Conservation (phyloP, 805 yeast species). For the Wickerhamiella occidentalis region DNA sequence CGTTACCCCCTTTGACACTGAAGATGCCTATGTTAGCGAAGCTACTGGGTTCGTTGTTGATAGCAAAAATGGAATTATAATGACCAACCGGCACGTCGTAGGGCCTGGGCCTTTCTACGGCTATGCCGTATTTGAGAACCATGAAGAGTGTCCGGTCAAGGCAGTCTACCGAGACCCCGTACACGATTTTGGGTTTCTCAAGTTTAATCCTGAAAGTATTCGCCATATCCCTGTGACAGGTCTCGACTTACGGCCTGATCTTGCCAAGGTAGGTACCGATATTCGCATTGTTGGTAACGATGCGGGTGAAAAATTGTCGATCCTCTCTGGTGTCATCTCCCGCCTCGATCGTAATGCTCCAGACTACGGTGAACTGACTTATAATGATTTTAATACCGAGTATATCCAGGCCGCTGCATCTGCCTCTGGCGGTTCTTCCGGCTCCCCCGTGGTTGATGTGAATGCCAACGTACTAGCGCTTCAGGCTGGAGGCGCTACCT, state of each 20-base stretch:
- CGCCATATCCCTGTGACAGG: conserved; percentile 63
- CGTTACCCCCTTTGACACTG: conserved; percentile 79
- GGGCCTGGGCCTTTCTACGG: conserved; percentile 94
- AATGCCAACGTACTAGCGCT: conserved; percentile 81
- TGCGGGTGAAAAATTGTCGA: conserved; percentile 87
- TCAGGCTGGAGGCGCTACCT: conserved; percentile 89
- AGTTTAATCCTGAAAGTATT: conserved; percentile 58
- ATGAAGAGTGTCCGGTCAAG: conserved; percentile 77
- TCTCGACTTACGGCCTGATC: conserved; percentile 60
- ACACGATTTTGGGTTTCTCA: conserved; percentile 84
- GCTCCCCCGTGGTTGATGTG: conserved; percentile 89
- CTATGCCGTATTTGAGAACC: conserved; percentile 84
- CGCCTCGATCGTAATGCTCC: conserved; percentile 91
- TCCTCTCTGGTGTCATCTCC: conserved; percentile 70
- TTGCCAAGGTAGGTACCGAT: conserved; percentile 84
- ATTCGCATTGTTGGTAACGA: conserved; percentile 93
- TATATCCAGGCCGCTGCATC: conserved; percentile 93
- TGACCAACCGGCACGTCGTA: conserved; percentile 89
- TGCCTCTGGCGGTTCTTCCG: conserved; percentile 92
- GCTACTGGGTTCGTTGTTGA: conserved; percentile 97
- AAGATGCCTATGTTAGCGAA: conserved; percentile 57
- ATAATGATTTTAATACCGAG: conserved; percentile 87
- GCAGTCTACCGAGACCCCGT: conserved; percentile 90
- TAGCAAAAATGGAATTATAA: conserved; percentile 62
- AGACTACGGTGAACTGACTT: conserved; percentile 76